Conservation (phyloP, 1,139 yeast species). For the Geotrichum reessii region DNA sequence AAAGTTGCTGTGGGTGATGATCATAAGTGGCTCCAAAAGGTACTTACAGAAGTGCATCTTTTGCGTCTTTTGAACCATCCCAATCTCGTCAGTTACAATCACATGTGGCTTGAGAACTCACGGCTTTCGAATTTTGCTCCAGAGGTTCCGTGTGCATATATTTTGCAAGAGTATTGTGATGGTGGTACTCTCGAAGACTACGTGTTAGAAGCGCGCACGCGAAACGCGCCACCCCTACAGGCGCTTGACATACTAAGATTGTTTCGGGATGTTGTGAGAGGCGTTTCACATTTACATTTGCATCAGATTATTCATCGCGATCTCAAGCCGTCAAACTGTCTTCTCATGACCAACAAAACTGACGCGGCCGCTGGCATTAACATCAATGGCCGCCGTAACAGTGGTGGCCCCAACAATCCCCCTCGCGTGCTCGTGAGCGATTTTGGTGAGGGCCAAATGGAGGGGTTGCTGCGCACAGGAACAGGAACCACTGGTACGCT, state of each 20-base stretch:
- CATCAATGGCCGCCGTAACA: background rate
- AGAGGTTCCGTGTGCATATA: constrained; percentile 72
- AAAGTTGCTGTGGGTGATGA: constrained; percentile 80
- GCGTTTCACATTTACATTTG: constrained; percentile 64
- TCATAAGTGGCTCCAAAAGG: constrained; percentile 59
- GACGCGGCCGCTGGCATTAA: background rate
- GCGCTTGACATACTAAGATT: constrained; percentile 32
- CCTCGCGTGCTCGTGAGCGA: constrained; percentile 78
- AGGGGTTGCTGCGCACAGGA: constrained; percentile 51
- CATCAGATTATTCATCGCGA: constrained; percentile 80
- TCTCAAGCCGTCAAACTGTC: constrained; percentile 80
- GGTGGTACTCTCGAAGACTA: constrained; percentile 82
- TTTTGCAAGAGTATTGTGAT: constrained; percentile 78
- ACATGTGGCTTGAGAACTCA: constrained; percentile 85
- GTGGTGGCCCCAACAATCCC: constrained; percentile 31
- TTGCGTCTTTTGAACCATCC: constrained; percentile 47
- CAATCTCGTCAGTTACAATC: constrained; percentile 77
- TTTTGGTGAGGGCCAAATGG: constrained; percentile 82
- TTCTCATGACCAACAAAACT: constrained; percentile 41
- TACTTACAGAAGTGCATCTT: constrained; percentile 71
- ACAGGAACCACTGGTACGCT: constrained; percentile 82
- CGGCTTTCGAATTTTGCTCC: constrained; percentile 54
- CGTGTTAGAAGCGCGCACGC: constrained; percentile 30
- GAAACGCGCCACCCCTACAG: background rate
- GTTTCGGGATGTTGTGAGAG: constrained; percentile 60